Percentiles rank a stretch among this genome's conserved stretches.
phyloP scores from a whole-genome alignment of 2,329 filamentous ascomycete species.

The Knufia petricola region DNA sequence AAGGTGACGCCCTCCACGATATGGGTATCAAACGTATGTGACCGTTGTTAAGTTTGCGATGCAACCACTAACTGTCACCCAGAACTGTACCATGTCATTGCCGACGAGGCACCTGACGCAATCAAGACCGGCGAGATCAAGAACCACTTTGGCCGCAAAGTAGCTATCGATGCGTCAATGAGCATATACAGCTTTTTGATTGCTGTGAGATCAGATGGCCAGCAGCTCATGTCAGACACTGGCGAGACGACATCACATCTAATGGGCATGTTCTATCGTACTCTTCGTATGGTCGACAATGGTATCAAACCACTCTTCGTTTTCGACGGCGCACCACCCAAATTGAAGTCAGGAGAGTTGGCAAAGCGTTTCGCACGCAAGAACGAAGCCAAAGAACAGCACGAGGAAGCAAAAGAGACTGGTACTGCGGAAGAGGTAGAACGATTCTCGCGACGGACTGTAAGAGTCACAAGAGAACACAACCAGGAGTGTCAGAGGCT shows the following conservation, averaged over 20 bases:
- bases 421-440: slow-evolving; percentile 96
- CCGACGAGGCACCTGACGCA: slow-evolving; percentile 87
- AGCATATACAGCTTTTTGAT: slow-evolving; percentile 98
- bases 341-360: slow-evolving; percentile 93
- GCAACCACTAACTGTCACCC: slow-evolving; percentile 12
- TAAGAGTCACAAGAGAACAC: slow-evolving; percentile 91
- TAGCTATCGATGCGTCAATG: slow-evolving; percentile 96
- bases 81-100: slow-evolving; percentile 70
- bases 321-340: slow-evolving; percentile 92
- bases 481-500: slow-evolving; percentile 89
- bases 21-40: slow-evolving; percentile 46
- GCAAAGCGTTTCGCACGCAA: slow-evolving; percentile 95
- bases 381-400: slow-evolving; percentile 75
- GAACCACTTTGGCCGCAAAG: slow-evolving; percentile 95
- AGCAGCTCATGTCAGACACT: slow-evolving; percentile 88
- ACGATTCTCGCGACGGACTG: slow-evolving; percentile 89
- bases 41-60: neutral
- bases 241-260: slow-evolving; percentile 96
- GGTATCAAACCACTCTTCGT: slow-evolving; percentile 98
- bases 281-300: slow-evolving; percentile 94
- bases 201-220: slow-evolving; percentile 89
- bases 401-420: slow-evolving; percentile 94
- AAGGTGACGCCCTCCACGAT: slow-evolving; percentile 9
- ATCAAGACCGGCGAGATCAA: slow-evolving; percentile 98
- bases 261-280: slow-evolving; percentile 99